Conservation (phyloP, 2,329 filamentous ascomycete species). For the Xylaria sp. region DNA sequence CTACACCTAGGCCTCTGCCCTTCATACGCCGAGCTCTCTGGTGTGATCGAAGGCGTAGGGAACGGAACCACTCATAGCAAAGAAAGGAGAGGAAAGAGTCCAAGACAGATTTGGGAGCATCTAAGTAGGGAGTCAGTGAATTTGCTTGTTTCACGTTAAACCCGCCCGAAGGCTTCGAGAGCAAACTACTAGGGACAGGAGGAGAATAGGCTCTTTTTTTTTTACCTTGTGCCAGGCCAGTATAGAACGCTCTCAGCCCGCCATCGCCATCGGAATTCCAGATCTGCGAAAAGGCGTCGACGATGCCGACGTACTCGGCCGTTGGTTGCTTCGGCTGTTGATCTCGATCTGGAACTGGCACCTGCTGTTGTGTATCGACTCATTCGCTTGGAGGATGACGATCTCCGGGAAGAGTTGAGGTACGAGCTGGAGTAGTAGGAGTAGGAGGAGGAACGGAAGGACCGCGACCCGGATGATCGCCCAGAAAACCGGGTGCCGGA, state of each 20-base stretch:
- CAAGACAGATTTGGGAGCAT: constrained; percentile 73
- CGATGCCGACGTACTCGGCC: constrained; percentile 66
- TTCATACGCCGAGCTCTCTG: constrained; percentile 22
- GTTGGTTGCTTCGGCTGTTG: constrained; percentile 21
- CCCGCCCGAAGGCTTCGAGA: background rate
- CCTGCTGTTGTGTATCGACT: constrained; percentile 13
- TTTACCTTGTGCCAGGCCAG: constrained; percentile 59
- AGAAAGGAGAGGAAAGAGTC: constrained; percentile 91
- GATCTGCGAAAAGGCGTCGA: constrained; percentile 77
- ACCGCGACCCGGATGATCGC: constrained; percentile 12
- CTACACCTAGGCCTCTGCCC: constrained; percentile 59
- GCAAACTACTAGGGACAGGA: background rate
- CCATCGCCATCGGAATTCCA: constrained; percentile 70
- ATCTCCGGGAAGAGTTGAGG: constrained; percentile 22
- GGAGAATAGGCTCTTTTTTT: constrained; percentile 42
- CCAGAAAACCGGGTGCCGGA: background rate
- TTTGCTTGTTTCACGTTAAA: background rate
- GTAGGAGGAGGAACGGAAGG: constrained; percentile 25
- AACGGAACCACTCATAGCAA: constrained; percentile 70
- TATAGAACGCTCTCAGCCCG: constrained; percentile 75
- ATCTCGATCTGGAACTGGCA: constrained; percentile 11
- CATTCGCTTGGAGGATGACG: constrained; percentile 11
- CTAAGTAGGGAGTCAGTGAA: constrained; percentile 44
- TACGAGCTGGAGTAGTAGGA: constrained; percentile 30
- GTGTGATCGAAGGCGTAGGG: constrained; percentile 28